Percentiles rank a stretch among this genome's conserved stretches.
Evolutionary conservation across 768 basidiomycete species (phyloP).

Genomic region (Termitomyces bulborhizus): DNA sequence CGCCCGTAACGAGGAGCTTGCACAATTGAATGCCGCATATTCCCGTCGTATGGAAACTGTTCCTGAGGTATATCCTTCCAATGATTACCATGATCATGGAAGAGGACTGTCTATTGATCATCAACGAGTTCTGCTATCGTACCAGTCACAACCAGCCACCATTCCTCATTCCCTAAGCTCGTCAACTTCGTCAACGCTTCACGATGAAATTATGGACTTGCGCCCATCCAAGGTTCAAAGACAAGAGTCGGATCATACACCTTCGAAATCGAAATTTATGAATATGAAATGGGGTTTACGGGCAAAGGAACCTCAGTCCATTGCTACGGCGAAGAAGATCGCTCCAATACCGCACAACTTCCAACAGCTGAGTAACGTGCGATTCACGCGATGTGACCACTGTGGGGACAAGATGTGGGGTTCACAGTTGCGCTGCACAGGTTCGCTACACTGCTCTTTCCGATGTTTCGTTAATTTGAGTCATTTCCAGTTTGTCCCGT

Average conservation of each 20-base stretch:
- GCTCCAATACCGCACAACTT: constrained; percentile 69
- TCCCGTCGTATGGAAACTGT: constrained; percentile 66
- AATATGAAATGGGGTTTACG: constrained; percentile 68
- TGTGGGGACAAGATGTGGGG: constrained; percentile 99
- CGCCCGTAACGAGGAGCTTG: constrained; percentile 88
- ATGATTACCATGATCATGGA: constrained; percentile 17
- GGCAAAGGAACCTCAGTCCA: constrained; percentile 34
- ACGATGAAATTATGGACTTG: constrained; percentile 42
- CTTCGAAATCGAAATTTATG: constrained; percentile 53
- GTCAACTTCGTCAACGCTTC: constrained; percentile 40
- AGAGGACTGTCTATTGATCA: constrained; percentile 22
- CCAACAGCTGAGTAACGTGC: constrained; percentile 81
- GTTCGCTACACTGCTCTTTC: constrained; percentile 38
- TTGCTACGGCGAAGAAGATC: constrained; percentile 27
- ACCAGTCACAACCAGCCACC: constrained; percentile 21
- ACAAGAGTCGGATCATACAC: constrained; percentile 41
- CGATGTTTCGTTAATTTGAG: background rate
- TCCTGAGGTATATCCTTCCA: constrained; percentile 27
- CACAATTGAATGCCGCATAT: constrained; percentile 81
- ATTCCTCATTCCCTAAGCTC: constrained; percentile 33
- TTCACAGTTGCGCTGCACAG: constrained; percentile 83
- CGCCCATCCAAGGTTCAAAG: constrained; percentile 32
- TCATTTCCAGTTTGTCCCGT: constrained; percentile 63
- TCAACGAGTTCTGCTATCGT: constrained; percentile 19
- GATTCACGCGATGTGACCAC: constrained; percentile 90